Conservation (phyloP, 176 grass and related monocot species). For the Aegilops speltoides region DNA sequence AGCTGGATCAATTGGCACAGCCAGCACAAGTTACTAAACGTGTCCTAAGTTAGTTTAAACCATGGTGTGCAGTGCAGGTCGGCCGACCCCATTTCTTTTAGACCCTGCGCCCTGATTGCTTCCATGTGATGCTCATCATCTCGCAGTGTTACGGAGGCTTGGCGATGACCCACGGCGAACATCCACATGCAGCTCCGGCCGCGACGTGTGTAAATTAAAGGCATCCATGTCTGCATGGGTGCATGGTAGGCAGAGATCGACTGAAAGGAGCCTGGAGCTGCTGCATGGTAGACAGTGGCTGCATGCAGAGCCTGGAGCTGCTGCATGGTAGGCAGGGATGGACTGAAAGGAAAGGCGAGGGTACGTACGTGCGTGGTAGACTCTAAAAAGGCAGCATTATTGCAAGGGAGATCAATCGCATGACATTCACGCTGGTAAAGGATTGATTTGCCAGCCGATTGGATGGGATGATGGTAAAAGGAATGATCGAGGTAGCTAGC, state of each 20-base stretch:
- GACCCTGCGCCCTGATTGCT: not conserved
- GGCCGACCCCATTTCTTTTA: not conserved
- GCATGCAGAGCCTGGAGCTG: too few species aligned
- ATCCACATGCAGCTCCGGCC: not conserved
- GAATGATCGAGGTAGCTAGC: not conserved
- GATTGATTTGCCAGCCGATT: not conserved
- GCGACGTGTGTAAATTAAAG: not conserved
- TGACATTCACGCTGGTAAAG: constrained; percentile 13
- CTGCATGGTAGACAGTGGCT: too few species aligned
- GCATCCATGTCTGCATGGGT: not conserved
- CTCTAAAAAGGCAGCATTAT: constrained; percentile 24
- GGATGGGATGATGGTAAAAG: not conserved
- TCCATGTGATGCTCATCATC: not conserved
- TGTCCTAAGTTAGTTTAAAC: constrained; percentile 23
- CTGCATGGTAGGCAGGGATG: not conserved
- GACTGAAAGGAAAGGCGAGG: not conserved
- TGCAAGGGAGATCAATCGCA: not conserved
- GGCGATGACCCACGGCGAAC: not conserved
- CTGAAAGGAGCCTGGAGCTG: too few species aligned
- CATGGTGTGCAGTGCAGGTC: not conserved
- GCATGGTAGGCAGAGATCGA: not conserved
- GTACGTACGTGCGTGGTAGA: not conserved
- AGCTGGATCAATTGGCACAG: not conserved
- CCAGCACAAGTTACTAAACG: constrained; percentile 47
- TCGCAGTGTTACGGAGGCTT: too few species aligned